Percentiles rank a stretch among this genome's conserved stretches.
Conservation (phyloP, 345 rosid genomes). For the Sonneratia alba region DNA sequence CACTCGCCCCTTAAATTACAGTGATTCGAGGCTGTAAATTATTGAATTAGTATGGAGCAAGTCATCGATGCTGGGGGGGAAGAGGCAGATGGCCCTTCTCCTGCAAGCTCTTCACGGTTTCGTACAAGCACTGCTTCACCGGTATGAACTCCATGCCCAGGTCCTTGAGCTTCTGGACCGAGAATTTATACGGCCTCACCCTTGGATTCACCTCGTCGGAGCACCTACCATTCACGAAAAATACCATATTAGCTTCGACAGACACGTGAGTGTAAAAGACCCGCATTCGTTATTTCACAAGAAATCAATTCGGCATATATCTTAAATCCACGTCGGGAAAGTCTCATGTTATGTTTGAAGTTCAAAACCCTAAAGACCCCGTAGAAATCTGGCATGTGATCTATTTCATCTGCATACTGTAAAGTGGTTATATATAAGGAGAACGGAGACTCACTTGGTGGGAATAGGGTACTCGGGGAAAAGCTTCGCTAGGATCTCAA, state of each 20-base stretch:
- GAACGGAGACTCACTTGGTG: conserved; percentile 51
- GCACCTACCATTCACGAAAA: conserved; percentile 33
- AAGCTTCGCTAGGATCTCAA: conserved; percentile 73
- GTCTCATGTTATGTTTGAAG: too few relatives aligned
- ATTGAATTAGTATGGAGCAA: neutral
- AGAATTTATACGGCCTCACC: conserved; percentile 59
- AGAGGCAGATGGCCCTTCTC: conserved; percentile 71
- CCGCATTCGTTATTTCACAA: too few relatives aligned
- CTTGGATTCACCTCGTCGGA: conserved; percentile 87
- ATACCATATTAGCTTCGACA: too few relatives aligned
- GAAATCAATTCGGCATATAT: too few relatives aligned
- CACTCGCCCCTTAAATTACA: too few relatives aligned
- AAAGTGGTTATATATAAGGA: neutral
- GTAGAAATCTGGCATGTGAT: too few relatives aligned
- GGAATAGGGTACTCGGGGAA: conserved; percentile 92
- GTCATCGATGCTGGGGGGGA: neutral
- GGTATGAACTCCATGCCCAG: conserved; percentile 71
- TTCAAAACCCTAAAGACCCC: too few relatives aligned
- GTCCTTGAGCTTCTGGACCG: conserved; percentile 69
- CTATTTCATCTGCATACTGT: too few relatives aligned
- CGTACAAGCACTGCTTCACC: conserved; percentile 67
- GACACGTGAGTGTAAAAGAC: too few relatives aligned
- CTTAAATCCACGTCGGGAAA: too few relatives aligned
- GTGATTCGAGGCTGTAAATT: too few relatives aligned
- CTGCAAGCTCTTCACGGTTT: conserved; percentile 82